These are phyloP conservation scores for Drosera spatulata DNA, from an alignment of 179 eudicot species.

Conservation along the genomic window DNA sequence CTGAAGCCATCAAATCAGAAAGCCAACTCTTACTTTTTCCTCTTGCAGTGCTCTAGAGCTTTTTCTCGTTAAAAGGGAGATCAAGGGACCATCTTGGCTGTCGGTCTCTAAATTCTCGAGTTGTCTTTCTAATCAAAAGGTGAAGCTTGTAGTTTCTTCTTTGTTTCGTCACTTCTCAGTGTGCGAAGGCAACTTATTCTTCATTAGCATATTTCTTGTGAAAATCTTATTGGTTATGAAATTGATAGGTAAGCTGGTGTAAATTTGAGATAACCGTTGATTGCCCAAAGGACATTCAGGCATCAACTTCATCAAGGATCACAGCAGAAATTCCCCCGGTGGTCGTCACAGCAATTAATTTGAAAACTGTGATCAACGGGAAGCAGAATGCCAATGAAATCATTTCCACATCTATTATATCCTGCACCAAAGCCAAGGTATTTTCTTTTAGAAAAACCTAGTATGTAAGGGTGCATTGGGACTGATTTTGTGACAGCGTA, in stretches of 20 bases:
- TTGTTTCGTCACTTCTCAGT: neutral
- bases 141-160: slow-evolving; percentile 21
- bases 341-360: slow-evolving; percentile 72
- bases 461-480: neutral
- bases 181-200: neutral
- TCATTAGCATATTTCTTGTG: neutral
- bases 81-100: slow-evolving; percentile 95
- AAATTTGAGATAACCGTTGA: slow-evolving; percentile 81
- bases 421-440: slow-evolving; percentile 87
- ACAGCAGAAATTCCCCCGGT: slow-evolving; percentile 76
- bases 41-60: slow-evolving; percentile 74
- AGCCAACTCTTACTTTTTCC: slow-evolving; percentile 11
- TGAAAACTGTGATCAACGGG: slow-evolving; percentile 75
- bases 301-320: slow-evolving; percentile 40
- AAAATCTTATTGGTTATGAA: slow-evolving; percentile 5
- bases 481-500: neutral
- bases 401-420: slow-evolving; percentile 77
- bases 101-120: slow-evolving; percentile 60
- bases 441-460: neutral
- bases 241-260: slow-evolving; percentile 95
- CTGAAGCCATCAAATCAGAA: neutral
- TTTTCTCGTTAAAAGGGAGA: slow-evolving; percentile 83
- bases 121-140: slow-evolving; percentile 57
- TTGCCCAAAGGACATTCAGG: slow-evolving; percentile 60
- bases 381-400: slow-evolving; percentile 76